Evolutionary conservation across 441 rosid species (phyloP).

Genomic region (Gossypium trilobum): DNA sequence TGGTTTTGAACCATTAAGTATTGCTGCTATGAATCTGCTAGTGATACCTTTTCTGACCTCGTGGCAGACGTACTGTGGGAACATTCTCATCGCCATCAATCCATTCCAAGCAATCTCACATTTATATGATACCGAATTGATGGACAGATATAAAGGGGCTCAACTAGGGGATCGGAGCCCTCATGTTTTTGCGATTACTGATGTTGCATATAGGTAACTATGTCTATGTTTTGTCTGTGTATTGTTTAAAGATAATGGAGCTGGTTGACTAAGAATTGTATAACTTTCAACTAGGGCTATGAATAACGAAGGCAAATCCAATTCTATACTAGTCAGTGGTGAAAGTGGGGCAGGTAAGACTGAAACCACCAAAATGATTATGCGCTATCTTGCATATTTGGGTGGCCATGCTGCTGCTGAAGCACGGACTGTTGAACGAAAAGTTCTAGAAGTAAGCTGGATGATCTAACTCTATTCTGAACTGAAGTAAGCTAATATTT

Average conservation of each 20-base stretch:
- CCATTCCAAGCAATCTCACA: constrained; percentile 69
- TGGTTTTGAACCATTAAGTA: constrained; percentile 19
- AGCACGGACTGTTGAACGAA: constrained; percentile 68
- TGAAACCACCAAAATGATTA: constrained; percentile 87
- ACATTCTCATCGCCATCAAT: constrained; percentile 85
- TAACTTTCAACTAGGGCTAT: constrained; percentile 48
- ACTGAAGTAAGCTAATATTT: constrained; percentile 22
- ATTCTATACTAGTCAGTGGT: constrained; percentile 83
- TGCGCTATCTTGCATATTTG: constrained; percentile 78
- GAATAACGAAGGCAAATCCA: constrained; percentile 68
- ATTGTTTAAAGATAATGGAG: constrained; percentile 15
- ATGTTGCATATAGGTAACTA: constrained; percentile 62
- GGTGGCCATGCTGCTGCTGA: constrained; percentile 64
- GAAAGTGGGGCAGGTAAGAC: constrained; percentile 98
- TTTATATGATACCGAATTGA: constrained; percentile 40
- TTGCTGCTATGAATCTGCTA: constrained; percentile 27
- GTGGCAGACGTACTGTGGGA: constrained; percentile 79
- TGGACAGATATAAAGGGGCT: constrained; percentile 62
- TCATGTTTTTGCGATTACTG: constrained; percentile 82
- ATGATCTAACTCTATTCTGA: constrained; percentile 18
- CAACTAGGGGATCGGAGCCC: constrained; percentile 48
- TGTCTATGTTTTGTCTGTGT: neutral
- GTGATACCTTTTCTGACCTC: constrained; percentile 32
- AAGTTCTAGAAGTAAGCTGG: constrained; percentile 77
- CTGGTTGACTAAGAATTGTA: constrained; percentile 11